These are phyloP conservation scores for Alternaria sp. DNA, from an alignment of 2,329 filamentous ascomycete species.

Conservation along the genomic window DNA sequence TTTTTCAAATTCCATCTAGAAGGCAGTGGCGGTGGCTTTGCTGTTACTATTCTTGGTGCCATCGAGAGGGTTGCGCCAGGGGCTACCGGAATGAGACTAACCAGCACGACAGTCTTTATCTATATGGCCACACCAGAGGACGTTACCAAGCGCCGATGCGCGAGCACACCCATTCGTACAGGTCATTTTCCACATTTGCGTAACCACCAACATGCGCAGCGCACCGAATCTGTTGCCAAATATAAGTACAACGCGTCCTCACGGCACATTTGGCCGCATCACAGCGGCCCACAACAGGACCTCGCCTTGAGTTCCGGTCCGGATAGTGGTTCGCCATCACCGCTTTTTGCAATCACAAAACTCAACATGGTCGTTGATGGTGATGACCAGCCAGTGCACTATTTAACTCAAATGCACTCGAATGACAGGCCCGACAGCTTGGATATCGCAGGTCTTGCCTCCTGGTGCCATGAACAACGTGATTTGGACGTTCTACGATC, in stretches of 20 bases:
- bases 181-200: conserved; percentile 36
- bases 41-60: conserved; percentile 10
- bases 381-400: conserved; percentile 48
- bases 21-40: conserved; percentile 11
- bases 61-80: conserved; percentile 22
- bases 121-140: conserved; percentile 53
- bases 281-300: conserved; percentile 29
- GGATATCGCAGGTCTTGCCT: conserved; percentile 42
- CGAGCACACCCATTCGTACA: conserved; percentile 27
- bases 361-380: conserved; percentile 56
- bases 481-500: conserved; percentile 41
- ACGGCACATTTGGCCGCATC: conserved; percentile 28
- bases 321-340: conserved; percentile 18
- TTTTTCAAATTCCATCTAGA: conserved; percentile 7
- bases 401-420: conserved; percentile 49
- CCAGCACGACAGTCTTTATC: conserved; percentile 48
- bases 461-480: conserved; percentile 47
- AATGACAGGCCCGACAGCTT: conserved; percentile 43
- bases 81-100: conserved; percentile 34
- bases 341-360: conserved; percentile 38
- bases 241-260: conserved; percentile 33
- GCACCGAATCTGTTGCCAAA: conserved; percentile 29
- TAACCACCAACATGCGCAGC: conserved; percentile 33
- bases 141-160: conserved; percentile 33
- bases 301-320: conserved; percentile 21